Base-by-base conservation (phyloP, 1,139 yeast genomes). In the Geotrichum carabidarum region DNA sequence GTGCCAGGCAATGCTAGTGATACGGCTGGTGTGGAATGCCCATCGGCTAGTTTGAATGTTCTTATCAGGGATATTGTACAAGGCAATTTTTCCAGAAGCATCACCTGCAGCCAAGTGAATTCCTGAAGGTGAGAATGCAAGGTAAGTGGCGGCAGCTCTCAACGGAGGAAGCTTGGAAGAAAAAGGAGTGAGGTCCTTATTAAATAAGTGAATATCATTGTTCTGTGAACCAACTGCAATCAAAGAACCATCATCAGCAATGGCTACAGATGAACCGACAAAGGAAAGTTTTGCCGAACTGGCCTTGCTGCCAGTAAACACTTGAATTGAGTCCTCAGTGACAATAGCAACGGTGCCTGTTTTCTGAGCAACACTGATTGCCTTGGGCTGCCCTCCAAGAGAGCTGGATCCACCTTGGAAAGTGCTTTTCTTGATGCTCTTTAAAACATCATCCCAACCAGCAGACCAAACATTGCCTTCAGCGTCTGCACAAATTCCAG, bases 381-480 rank as follows among this genome's bases (percentile, higher is more conserved):
- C 77, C 62, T 78, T 80, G 14, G 97, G 96, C 71, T 90, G 96
- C 2, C 75, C 73, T 1, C 74, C 69, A 51, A 87, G 73, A 11
- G 70, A 60, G 32, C 17, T 35, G 11, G 65, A 64, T 1, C 63
- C 56, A 1, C 63, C 61, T 9, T 67, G 65, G 38, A 31, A 66
- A 68, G 44, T 66, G 11, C 54, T 50, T 17, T 51, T 55, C 9
- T 67, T 63, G 70, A 85, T 73, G 2, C 73, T 63, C 64, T 79
- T 80, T 50, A 90, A 64, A n/a, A 80, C 79, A 65, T 89, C 95
- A 68, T 93, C 99, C 98, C 98, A 91, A 1, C 91, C 95, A 34
- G 82, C 74, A 17, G 94, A 78, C 54, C 78, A 71, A 11, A 82
- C 60, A 1, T 61, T 58, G 1, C 66, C 66, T 22, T 63, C 64